Evolutionary conservation across 345 rosid genomes (phyloP).

Genomic region (Angophora floribunda): DNA sequence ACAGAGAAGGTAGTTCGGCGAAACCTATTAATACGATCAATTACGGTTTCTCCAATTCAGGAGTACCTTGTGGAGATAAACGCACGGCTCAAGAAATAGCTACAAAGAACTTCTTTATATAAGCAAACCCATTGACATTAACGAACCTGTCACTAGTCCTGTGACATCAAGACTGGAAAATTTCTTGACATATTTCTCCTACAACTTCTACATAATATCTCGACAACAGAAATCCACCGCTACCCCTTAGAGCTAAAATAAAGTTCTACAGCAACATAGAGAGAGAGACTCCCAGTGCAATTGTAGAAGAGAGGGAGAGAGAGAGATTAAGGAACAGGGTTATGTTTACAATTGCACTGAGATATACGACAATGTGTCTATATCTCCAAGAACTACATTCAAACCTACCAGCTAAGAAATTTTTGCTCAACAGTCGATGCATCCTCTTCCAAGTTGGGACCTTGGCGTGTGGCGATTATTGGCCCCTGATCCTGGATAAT

Average conservation of each 20-base stretch:
- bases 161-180: neutral
- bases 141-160: neutral
- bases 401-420: neutral
- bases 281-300: neutral
- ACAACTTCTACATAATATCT: neutral
- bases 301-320: too few species aligned
- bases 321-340: neutral
- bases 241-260: neutral
- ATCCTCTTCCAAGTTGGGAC: conserved; percentile 23
- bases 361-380: neutral
- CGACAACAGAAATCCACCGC: neutral
- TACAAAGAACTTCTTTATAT: neutral
- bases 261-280: neutral
- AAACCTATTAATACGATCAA: neutral
- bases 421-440: conserved; percentile 17
- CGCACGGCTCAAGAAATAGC: neutral
- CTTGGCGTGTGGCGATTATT: conserved; percentile 75
- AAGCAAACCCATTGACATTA: neutral
- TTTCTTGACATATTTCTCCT: neutral
- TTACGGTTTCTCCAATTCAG: neutral
- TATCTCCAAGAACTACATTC: neutral
- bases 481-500: conserved; percentile 75
- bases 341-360: neutral
- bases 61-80: neutral
- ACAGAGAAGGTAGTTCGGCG: neutral